Evolutionary conservation across 2,329 filamentous ascomycete species (phyloP).

Genomic region (Cladosporium oxysporum): DNA sequence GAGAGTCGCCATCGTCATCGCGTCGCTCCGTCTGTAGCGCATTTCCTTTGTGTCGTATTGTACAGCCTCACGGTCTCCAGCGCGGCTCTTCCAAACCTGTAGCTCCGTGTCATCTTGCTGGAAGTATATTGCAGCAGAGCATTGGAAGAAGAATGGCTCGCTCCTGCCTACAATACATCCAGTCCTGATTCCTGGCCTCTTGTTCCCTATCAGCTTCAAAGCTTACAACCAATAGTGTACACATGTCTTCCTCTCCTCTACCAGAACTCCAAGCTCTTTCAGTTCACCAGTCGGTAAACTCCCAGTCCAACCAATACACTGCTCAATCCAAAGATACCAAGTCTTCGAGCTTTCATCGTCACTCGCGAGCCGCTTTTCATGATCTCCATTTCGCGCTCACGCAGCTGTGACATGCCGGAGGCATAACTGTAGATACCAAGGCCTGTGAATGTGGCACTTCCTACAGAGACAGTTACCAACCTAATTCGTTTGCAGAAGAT

Average conservation of each 20-base stretch:
- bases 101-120: no score
- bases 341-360: slow-evolving; percentile 43
- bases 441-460: slow-evolving; percentile 48
- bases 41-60: background rate
- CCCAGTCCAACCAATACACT: slow-evolving; percentile 47
- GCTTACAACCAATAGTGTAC: background rate
- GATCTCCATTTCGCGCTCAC: slow-evolving; percentile 43
- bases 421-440: slow-evolving; percentile 50
- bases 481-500: background rate
- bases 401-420: slow-evolving; percentile 48
- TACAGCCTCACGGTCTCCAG: background rate
- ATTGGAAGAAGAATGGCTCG: background rate
- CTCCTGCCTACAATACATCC: background rate
- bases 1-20: background rate
- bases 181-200: slow-evolving; percentile 1
- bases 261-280: background rate
- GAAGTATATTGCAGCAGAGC: background rate
- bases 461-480: slow-evolving; percentile 31
- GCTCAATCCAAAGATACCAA: slow-evolving; percentile 44
- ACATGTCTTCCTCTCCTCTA: background rate
- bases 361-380: slow-evolving; percentile 44
- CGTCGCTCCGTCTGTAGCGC: background rate
- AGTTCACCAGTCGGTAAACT: slow-evolving; percentile 42
- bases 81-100: background rate
- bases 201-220: background rate